Percentiles rank a stretch among this genome's conserved stretches.
Evolutionary conservation across 1,139 yeast species (phyloP).

Genomic region (Kodamaea fungicola): DNA sequence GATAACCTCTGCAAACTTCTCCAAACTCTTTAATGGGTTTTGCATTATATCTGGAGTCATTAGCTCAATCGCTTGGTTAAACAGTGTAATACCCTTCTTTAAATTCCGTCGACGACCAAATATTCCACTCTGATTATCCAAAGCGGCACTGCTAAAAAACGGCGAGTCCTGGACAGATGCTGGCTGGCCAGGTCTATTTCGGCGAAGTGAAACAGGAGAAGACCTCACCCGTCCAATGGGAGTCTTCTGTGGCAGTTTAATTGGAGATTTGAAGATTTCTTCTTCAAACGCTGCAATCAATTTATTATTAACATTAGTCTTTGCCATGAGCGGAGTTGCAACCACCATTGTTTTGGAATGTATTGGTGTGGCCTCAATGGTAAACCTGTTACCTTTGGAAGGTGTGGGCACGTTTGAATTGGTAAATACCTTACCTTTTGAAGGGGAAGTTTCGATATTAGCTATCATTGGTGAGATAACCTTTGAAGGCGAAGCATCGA

Average conservation of each 20-base stretch:
- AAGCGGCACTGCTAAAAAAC: conserved; percentile 19
- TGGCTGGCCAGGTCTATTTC: conserved; percentile 35
- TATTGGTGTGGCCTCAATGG: not conserved
- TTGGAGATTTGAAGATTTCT: conserved; percentile 4
- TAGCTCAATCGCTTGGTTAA: too few relatives aligned
- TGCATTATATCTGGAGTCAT: too few relatives aligned
- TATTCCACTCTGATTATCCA: conserved; percentile 7
- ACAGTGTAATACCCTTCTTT: not conserved
- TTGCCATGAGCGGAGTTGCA: conserved; percentile 9
- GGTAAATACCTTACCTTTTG: too few relatives aligned
- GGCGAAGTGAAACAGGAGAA: conserved; percentile 17
- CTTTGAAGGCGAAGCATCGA: too few relatives aligned
- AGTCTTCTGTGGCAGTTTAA: conserved; percentile 5
- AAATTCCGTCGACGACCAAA: not conserved
- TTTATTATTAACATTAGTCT: conserved; percentile 2
- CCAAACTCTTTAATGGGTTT: too few relatives aligned
- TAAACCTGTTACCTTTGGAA: too few relatives aligned
- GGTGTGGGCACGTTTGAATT: too few relatives aligned
- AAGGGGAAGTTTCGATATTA: too few relatives aligned
- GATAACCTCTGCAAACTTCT: too few relatives aligned
- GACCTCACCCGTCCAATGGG: conserved; percentile 10
- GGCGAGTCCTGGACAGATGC: conserved; percentile 30
- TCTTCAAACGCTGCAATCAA: conserved; percentile 8
- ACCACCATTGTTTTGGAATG: conserved; percentile 1
- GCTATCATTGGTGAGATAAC: too few relatives aligned